phyloP scores from a whole-genome alignment of 164 flowering plant species.

The Nymphaea thermarum region DNA sequence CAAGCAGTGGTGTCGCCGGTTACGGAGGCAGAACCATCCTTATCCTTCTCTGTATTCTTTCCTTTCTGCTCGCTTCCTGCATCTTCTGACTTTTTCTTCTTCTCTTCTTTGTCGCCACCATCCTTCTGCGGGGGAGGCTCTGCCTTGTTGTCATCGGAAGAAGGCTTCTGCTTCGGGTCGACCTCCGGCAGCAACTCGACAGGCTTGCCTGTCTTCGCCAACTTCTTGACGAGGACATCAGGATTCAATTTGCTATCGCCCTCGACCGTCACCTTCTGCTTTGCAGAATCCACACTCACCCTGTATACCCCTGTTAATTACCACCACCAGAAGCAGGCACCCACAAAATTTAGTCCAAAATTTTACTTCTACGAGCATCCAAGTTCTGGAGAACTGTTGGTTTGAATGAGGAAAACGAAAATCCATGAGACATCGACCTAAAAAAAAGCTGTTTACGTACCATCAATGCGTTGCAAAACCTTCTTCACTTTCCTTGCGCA shows the following conservation, averaged over 20 bases:
- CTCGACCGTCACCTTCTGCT: conserved; percentile 33
- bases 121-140: background rate
- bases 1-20: background rate
- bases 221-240: conserved; percentile 28
- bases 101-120: background rate
- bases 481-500: conserved; percentile 57
- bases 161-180: conserved; percentile 7
- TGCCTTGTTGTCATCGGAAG: conserved; percentile 15
- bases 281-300: conserved; percentile 25
- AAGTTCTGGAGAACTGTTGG: background rate
- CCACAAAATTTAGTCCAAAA: background rate
- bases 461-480: conserved; percentile 32
- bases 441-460: conserved; percentile 9
- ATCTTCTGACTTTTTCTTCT: background rate
- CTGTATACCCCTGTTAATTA: conserved; percentile 30
- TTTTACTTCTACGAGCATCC: background rate
- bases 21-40: background rate
- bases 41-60: background rate
- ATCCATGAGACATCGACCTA: background rate
- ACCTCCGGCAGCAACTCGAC: conserved; percentile 27
- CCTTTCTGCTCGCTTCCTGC: background rate
- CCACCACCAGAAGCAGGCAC: background rate
- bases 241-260: conserved; percentile 32
- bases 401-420: background rate
- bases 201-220: conserved; percentile 33